Conservation (phyloP, 805 yeast species). For the Yarrowia porcina region DNA sequence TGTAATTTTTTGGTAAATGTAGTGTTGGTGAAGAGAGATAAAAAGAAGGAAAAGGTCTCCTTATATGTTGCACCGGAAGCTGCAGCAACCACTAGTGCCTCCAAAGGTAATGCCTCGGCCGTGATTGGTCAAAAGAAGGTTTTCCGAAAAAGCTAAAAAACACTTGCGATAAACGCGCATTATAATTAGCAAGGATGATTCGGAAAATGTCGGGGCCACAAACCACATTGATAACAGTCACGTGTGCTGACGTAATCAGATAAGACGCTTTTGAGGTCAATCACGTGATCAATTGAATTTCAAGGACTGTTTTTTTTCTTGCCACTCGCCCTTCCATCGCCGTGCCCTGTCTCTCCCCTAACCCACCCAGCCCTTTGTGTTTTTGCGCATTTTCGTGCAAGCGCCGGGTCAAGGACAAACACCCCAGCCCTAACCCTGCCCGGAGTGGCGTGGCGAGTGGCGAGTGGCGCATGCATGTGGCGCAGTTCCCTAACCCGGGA, state of each 20-base stretch:
- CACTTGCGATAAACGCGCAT: not conserved
- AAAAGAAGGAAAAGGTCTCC: not conserved
- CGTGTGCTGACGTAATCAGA: no score
- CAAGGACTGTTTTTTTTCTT: no score
- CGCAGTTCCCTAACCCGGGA: no score
- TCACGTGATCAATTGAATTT: no score
- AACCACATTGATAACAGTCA: no score
- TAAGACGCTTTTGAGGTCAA: no score
- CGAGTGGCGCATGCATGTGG: not conserved
- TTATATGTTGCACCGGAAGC: not conserved
- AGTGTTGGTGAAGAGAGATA: not conserved
- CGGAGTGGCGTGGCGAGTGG: not conserved
- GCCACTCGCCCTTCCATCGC: no score
- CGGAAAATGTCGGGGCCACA: no score
- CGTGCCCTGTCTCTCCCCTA: no score
- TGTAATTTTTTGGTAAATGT: not conserved
- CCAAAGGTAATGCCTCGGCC: constrained; percentile 6
- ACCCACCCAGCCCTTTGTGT: no score
- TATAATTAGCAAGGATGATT: not conserved
- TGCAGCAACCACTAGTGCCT: not conserved
- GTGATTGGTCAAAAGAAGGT: not conserved
- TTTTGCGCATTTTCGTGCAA: no score
- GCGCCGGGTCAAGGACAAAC: no score
- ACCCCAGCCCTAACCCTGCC: not conserved
- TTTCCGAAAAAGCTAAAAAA: not conserved